Percentiles rank a stretch among this genome's conserved stretches.
These are phyloP conservation scores for Fusarium devonianum DNA, from an alignment of 2,329 filamentous ascomycete genomes.

Conservation along the genomic window DNA sequence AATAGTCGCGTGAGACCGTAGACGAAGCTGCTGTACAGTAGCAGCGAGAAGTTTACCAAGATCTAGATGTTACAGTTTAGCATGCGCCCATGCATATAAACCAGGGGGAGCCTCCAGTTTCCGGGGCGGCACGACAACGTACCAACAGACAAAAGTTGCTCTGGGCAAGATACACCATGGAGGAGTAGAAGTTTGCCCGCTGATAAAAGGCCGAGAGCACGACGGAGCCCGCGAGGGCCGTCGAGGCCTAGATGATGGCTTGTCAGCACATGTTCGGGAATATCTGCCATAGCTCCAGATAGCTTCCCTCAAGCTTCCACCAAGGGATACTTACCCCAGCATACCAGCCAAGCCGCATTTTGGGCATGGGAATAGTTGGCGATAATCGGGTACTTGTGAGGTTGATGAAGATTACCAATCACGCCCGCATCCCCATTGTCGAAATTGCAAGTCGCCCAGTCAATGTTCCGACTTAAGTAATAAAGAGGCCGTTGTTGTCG, in stretches of 20 bases:
- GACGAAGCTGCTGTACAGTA: slow-evolving; percentile 80
- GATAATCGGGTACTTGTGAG: slow-evolving; percentile 20
- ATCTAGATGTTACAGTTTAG: slow-evolving; percentile 62
- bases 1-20: slow-evolving; percentile 89
- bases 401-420: slow-evolving; percentile 22
- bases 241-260: slow-evolving; percentile 68
- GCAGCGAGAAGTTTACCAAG: slow-evolving; percentile 86
- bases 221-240: slow-evolving; percentile 82
- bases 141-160: slow-evolving; percentile 96
- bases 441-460: slow-evolving; percentile 18
- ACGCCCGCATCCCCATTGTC: slow-evolving; percentile 37
- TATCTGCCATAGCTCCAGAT: slow-evolving; percentile 34
- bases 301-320: slow-evolving; percentile 35
- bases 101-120: background rate
- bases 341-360: slow-evolving; percentile 67
- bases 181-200: slow-evolving; percentile 97
- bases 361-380: slow-evolving; percentile 44
- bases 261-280: slow-evolving; percentile 30
- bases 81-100: slow-evolving; percentile 1
- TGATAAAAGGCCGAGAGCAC: slow-evolving; percentile 92
- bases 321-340: slow-evolving; percentile 59
- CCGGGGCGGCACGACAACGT: slow-evolving; percentile 44
- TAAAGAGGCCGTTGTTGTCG: slow-evolving; percentile 13
- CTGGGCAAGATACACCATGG: slow-evolving; percentile 94
- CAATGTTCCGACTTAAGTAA: slow-evolving; percentile 21